Conservation (phyloP, 2,329 filamentous ascomycete species). For the Calonectria henricotiae region DNA sequence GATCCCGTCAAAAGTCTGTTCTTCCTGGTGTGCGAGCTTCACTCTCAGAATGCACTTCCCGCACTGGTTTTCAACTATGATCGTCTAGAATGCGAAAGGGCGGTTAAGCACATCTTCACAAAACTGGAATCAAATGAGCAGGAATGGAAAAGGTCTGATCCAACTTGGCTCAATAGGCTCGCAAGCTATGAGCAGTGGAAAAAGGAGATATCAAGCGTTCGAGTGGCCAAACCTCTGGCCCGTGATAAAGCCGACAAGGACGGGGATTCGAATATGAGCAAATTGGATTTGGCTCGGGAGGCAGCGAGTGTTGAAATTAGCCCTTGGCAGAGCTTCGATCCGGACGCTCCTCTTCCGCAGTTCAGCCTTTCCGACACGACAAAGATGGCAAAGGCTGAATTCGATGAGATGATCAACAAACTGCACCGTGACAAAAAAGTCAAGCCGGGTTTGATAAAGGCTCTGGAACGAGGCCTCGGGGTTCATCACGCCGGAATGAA, state of each 20-base stretch:
- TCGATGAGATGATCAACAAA: constrained; percentile 65
- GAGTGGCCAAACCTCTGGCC: constrained; percentile 50
- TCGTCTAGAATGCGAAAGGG: constrained; percentile 74
- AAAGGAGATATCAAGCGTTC: constrained; percentile 60
- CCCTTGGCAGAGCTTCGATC: constrained; percentile 78
- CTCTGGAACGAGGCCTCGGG: constrained; percentile 79
- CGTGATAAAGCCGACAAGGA: constrained; percentile 61
- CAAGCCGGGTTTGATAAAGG: constrained; percentile 70
- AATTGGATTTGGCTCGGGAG: constrained; percentile 72
- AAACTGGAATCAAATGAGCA: constrained; percentile 63
- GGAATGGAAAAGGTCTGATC: constrained; percentile 70
- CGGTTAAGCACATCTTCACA: constrained; percentile 67
- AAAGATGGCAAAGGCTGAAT: constrained; percentile 72
- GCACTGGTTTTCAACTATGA: constrained; percentile 87
- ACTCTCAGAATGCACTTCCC: constrained; percentile 77
- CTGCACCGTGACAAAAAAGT: constrained; percentile 67
- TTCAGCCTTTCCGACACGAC: constrained; percentile 79
- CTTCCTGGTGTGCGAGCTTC: constrained; percentile 73
- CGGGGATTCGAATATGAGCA: constrained; percentile 60
- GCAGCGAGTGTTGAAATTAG: constrained; percentile 70
- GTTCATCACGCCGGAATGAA: constrained; percentile 89
- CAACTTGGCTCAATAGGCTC: constrained; percentile 75
- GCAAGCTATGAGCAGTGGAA: constrained; percentile 73
- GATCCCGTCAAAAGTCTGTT: constrained; percentile 54
- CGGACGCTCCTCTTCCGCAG: constrained; percentile 73